Evolutionary conservation across 306 rosid genomes (phyloP), one percentile per base, ranked within the genome.

Genomic region (Casuarina equisetifolia): DNA sequence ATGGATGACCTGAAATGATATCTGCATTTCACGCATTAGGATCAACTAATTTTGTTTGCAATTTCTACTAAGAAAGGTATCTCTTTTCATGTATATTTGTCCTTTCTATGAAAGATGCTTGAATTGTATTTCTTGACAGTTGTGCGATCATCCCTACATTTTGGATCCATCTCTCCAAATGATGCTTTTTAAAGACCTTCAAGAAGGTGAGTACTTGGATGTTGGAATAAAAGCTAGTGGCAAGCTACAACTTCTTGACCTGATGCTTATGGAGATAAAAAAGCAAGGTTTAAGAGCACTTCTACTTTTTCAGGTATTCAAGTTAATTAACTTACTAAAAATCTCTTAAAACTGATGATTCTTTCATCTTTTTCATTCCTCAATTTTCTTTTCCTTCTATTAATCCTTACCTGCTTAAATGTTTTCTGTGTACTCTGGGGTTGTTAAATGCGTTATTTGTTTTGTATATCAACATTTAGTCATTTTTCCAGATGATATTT

Each of bases 201-300:
- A 81, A 86, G 84, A 10, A 38, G 71, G 11, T 72, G 89, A 87
- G 77, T 80, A 61, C 81, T 80, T 92, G 72, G 86, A 78, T 72
- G 84, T 89, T 82, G 99, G 84, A 68, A 80, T 90, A 81, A 84
- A 91, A 87, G 92, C 96, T 79, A 88, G 97, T 71, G 97, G 96
- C 72, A 95, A 95, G 90, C 87, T 95, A 80, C 96, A 84, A 79
- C 86, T 92, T 84, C 99, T 95, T 78, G 97, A 91, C 83, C 80
- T 82, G 83, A 88, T 95, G 97, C 96, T 95, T 72, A 73, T 10
- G 80, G 96, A 92, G 86, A 84, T 92, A 76, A 88, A 78, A 72
- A 85, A 87, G 53, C 85, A 62, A 76, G 86, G 86, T 66, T 79
- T 86, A 53, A 85, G 97, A 81, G 94, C 68, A 42, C 86, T 95